Percentiles rank a stretch among this genome's conserved stretches.
These are phyloP conservation scores for Fremontodendron californicum DNA, from an alignment of 345 rosid species.

Conservation along the genomic window DNA sequence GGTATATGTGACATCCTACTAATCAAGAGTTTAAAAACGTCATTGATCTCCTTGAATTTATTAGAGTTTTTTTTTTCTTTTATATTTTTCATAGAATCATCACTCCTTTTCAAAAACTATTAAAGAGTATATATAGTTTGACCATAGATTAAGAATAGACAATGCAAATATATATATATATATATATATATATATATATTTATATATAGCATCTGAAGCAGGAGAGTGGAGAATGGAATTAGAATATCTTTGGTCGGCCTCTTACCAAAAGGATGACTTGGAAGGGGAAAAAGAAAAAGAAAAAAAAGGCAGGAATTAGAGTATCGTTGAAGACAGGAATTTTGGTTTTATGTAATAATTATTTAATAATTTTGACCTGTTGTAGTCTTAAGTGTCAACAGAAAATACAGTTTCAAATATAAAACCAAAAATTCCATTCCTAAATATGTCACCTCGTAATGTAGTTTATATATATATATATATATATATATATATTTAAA, in stretches of 20 bases:
- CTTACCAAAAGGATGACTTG: neutral
- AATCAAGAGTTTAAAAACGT: too few relatives aligned
- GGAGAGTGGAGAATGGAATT: constrained; percentile 19
- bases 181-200: too few relatives aligned
- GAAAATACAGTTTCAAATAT: neutral
- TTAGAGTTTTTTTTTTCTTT: neutral
- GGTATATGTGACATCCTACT: too few relatives aligned
- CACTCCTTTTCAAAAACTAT: neutral
- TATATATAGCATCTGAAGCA: neutral
- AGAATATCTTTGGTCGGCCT: constrained; percentile 23
- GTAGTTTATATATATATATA: too few relatives aligned
- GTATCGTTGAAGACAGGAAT: constrained; percentile 14
- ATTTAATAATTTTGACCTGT: neutral
- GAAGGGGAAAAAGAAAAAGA: too few relatives aligned
- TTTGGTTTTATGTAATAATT: neutral
- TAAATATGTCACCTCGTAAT: neutral
- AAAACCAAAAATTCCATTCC: constrained; percentile 2
- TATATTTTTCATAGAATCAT: neutral
- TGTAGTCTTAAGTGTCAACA: constrained; percentile 10
- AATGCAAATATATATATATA: neutral
- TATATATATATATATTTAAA: too few relatives aligned
- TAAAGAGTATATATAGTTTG: constrained; percentile 1
- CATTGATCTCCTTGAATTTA: neutral
- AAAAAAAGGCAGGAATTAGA: neutral
- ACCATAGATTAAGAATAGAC: neutral